These are phyloP conservation scores for Tylopilus plumbeoviolaceoides DNA, from an alignment of 768 basidiomycete species.

Conservation along the genomic window DNA sequence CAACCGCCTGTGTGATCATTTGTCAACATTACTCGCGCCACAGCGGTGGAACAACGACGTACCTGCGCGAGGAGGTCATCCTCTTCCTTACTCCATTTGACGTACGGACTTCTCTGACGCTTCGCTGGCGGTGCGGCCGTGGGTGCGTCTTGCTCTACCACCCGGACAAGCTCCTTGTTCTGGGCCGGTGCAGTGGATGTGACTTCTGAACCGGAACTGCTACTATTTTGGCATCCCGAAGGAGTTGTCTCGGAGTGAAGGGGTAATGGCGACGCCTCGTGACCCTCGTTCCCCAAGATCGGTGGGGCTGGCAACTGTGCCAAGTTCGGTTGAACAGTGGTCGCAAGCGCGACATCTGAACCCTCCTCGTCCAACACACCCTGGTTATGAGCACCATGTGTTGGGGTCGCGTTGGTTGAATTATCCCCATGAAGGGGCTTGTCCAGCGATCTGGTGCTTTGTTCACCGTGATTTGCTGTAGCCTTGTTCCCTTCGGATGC, in stretches of 20 bases:
- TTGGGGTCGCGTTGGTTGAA: conserved; percentile 15
- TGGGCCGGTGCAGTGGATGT: conserved; percentile 1
- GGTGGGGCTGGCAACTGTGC: not conserved
- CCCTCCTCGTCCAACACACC: not conserved
- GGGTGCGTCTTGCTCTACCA: conserved; percentile 27
- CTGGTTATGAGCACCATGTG: conserved; percentile 9
- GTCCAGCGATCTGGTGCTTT: not conserved
- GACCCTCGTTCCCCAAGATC: not conserved
- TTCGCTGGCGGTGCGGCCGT: conserved; percentile 23
- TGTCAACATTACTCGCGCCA: not conserved
- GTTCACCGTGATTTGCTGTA: not conserved
- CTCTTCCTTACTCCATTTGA: conserved; percentile 42
- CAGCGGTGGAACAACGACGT: not conserved
- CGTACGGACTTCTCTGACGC: conserved; percentile 37
- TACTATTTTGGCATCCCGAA: conserved; percentile 2
- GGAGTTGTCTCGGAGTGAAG: conserved; percentile 8
- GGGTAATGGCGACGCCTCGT: not conserved
- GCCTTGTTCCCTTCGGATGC: not conserved
- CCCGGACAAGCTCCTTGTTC: conserved; percentile 23
- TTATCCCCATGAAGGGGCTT: conserved; percentile 3
- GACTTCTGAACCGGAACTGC: not conserved
- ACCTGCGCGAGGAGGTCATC: conserved; percentile 39
- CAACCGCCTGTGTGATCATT: conserved; percentile 29
- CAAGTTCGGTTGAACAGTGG: not conserved
- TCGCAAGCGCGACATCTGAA: not conserved